Evolutionary conservation across 2,329 filamentous ascomycete species (phyloP), one percentile per base, ranked within the genome.

Genomic region (Ascochyta pisi): DNA sequence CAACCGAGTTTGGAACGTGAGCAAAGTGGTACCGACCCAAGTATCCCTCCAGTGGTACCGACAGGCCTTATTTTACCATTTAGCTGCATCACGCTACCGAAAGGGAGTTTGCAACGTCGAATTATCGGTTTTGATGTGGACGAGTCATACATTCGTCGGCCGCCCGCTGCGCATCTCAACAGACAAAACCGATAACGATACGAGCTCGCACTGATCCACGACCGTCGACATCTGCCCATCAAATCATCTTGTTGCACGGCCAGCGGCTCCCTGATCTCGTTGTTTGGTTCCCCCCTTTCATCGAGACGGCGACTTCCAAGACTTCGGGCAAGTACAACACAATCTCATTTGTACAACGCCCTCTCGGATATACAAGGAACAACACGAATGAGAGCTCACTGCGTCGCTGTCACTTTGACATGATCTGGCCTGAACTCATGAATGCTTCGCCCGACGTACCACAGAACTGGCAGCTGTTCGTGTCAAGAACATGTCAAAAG

Each of bases 401-500:
- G 46, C n/a, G 41, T 33, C 47, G 31, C 29, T 55, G 37, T 46
- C 35, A 42, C 15, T 29, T 40, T 27, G 12, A 44, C 24, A 23
- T 38, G 7, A 29, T 47, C 38, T 33, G 19, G 37, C 27, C 52
- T 56, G 45, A 49, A 22, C 38, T 47, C n/a, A 31, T 19, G 19
- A 42, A 15, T 13, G 7, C 47, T 44, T 43, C 26, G 33, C 38
- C 34, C 31, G 23, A 22, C 37, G 42, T 50, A 26, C 22, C 26
- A 47, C 41, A 26, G 41, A 26, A 26, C 23, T 42, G 42, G 47
- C 37, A 50, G 47, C 47, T 50, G 37, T 47, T 50, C 46, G 42
- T 39, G 52, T 46, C 46, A 40, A 46, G 27, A 34, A 50, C 29
- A 42, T 55, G 42, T 47, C 53, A 56, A 31, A 46, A 33, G 31